Percentiles rank a stretch among this genome's conserved stretches.
Conservation (phyloP, 768 basidiomycete genomes). For the Lactarius indigo region DNA sequence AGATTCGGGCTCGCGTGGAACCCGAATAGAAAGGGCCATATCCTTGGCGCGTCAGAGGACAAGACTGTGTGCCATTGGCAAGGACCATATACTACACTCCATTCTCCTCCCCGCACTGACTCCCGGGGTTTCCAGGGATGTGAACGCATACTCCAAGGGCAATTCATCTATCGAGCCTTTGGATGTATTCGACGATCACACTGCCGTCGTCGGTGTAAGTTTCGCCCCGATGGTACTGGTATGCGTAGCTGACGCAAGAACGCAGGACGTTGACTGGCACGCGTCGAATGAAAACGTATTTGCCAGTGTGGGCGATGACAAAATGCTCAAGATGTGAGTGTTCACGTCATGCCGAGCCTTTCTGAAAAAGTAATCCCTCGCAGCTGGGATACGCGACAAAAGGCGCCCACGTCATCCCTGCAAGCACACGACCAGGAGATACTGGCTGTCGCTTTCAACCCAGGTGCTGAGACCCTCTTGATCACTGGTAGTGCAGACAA, state of each 20-base stretch:
- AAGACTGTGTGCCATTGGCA: conserved; percentile 95
- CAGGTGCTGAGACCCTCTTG: conserved; percentile 70
- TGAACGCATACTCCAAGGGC: conserved; percentile 81
- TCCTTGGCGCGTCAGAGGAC: conserved; percentile 92
- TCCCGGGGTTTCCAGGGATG: conserved; percentile 60
- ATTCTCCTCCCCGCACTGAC: conserved; percentile 7
- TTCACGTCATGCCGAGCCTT: not conserved
- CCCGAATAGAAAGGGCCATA: conserved; percentile 73
- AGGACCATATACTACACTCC: not conserved
- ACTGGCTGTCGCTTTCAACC: conserved; percentile 87
- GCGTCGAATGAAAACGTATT: conserved; percentile 76
- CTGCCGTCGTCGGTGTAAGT: conserved; percentile 86
- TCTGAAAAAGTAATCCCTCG: conserved; percentile 11
- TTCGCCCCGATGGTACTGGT: not conserved
- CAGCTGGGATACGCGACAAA: conserved; percentile 91
- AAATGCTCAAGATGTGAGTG: conserved; percentile 86
- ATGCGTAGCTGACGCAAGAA: not conserved
- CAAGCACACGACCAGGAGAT: conserved; percentile 92
- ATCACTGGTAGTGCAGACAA: conserved; percentile 94
- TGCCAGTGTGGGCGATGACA: conserved; percentile 95
- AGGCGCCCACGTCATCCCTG: conserved; percentile 61
- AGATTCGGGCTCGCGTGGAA: conserved; percentile 96
- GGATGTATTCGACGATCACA: conserved; percentile 81
- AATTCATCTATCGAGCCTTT: conserved; percentile 82
- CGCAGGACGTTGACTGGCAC: conserved; percentile 96